Evolutionary conservation across 306 rosid species (phyloP), one percentile per base, ranked within the genome.

Genomic region (Oemleria cerasiformis): DNA sequence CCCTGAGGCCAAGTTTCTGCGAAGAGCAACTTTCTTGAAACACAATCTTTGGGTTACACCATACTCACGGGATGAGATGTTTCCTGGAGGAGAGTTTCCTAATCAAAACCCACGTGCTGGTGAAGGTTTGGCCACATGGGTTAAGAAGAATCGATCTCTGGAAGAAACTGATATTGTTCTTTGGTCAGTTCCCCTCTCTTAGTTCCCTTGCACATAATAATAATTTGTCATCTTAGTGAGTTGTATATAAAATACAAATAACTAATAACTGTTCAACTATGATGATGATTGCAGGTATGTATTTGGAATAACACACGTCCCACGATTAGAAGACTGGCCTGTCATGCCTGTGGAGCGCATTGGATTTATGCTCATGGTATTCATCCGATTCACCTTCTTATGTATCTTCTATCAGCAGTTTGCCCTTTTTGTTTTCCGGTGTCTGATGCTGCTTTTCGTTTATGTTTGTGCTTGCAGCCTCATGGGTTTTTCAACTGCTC

Each of bases 271-370:
- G 36, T 30, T 1, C 36, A 64, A 72, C 63, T 16, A 10, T 74
- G 64, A 43, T 36, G 38, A 62, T 40, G 41, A 68, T 40, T 79
- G 65, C 86, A 92, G 98, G 98, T 90, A 90, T 49, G 88, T 92
- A 11, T 92, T 92, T 55, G 96, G 95, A 72, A 77, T 90, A 75
- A 86, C 96, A 5, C 96, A 90, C 16, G 79, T 88, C 67, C 96
- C 97, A 63, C 85, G 92, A 15, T 72, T 90, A 65, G 98, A 91
- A 80, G 96, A 91, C 72, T 92, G 98, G 98, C 98, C 98, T 58
- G 98, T 90, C 59, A 92, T 90, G 96, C 96, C 95, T 3, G 98
- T 85, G 78, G 97, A 91, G 82, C 92, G 58, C 82, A 82, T 91
- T 39, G 97, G 97, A 56, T 91, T 91, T 71, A 79, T 69, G 81